Percentiles rank a stretch among this genome's conserved stretches.
Conservation (phyloP, 306 rosid species). For the Glycine tomentella region DNA sequence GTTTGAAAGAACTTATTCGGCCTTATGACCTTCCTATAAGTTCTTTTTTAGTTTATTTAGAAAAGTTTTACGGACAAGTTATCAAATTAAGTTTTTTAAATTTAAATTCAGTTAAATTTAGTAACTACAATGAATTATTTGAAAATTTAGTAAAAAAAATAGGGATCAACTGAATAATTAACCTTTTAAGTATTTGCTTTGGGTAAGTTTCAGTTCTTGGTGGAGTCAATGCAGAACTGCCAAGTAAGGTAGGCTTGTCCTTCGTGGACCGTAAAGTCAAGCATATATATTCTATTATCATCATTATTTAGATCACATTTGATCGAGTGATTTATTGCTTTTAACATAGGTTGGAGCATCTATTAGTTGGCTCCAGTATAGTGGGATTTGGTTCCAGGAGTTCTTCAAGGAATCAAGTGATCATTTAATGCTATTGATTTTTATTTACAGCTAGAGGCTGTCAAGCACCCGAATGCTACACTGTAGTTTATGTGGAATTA, state of each 20-base stretch:
- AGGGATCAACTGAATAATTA: not conserved
- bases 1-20: too few species aligned
- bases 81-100: not conserved
- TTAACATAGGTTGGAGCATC: conserved; percentile 86
- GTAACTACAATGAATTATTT: not conserved
- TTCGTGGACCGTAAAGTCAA: conserved; percentile 54
- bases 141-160: not conserved
- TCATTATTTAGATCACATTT: conserved; percentile 60
- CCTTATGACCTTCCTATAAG: not conserved
- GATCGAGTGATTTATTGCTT: conserved; percentile 83
- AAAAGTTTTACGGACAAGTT: not conserved
- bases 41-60: not conserved
- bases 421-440: conserved; percentile 61
- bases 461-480: conserved; percentile 63
- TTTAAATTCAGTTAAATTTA: too few species aligned
- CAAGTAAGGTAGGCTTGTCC: conserved; percentile 73
- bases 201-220: conserved; percentile 63
- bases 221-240: conserved; percentile 52
- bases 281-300: conserved; percentile 41
- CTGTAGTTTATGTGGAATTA: conserved; percentile 66
- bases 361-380: conserved; percentile 65
- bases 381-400: conserved; percentile 74
- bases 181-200: conserved; percentile 39
- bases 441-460: conserved; percentile 63
- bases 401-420: conserved; percentile 81